Evolutionary conservation across 192 early-diverging fungal genomes (phyloP).

Genomic region (Entomortierella parvispora): DNA sequence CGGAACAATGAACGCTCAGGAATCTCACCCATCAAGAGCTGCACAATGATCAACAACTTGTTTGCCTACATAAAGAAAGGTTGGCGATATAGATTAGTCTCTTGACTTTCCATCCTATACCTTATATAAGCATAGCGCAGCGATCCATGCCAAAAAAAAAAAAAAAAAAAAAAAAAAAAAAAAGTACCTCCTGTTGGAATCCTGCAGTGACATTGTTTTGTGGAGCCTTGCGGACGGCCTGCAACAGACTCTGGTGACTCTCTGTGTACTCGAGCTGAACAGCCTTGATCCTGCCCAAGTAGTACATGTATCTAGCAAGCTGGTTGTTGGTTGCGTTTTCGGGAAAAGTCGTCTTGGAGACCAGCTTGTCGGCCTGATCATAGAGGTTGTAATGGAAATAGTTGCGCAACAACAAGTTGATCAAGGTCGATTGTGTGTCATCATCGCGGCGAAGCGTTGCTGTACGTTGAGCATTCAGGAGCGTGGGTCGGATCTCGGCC

Average conservation of each 20-base stretch:
- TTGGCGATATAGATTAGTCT: background rate
- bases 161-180: background rate
- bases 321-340: constrained; percentile 93
- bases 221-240: constrained; percentile 97
- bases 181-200: constrained; percentile 89
- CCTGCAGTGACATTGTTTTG: constrained; percentile 87
- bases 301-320: constrained; percentile 95
- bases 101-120: background rate
- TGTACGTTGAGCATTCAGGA: constrained; percentile 89
- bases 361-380: constrained; percentile 97
- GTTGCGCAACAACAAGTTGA: constrained; percentile 93
- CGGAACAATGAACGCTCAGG: constrained; percentile 95
- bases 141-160: too few relatives aligned
- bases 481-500: constrained; percentile 78
- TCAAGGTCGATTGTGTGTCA: constrained; percentile 82
- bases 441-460: constrained; percentile 92
- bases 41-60: constrained; percentile 97
- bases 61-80: constrained; percentile 65
- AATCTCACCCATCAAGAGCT: constrained; percentile 98
- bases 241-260: constrained; percentile 86
- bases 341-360: constrained; percentile 92
- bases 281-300: constrained; percentile 96
- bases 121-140: too few relatives aligned
- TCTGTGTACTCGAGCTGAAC: constrained; percentile 97
- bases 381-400: constrained; percentile 96